Conservation (phyloP, 495 filamentous ascomycete genomes). For the Penicillium taxi region DNA sequence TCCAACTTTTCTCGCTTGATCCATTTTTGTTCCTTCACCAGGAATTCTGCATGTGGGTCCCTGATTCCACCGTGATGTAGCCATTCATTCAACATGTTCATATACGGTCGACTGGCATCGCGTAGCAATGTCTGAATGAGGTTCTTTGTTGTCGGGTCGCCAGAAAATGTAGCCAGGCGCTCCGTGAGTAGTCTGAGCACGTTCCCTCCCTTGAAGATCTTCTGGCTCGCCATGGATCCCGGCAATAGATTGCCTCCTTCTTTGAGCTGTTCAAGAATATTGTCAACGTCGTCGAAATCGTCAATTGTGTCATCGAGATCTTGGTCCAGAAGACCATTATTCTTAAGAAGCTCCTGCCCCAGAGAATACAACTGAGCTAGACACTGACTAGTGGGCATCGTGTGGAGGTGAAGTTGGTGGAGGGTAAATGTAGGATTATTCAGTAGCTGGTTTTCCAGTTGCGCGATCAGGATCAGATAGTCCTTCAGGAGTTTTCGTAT, state of each 20-base stretch:
- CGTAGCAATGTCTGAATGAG: conserved; percentile 72
- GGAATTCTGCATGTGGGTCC: conserved; percentile 88
- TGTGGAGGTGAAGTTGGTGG: conserved; percentile 86
- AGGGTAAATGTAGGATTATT: conserved; percentile 82
- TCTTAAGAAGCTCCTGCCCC: conserved; percentile 76
- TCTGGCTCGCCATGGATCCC: conserved; percentile 75
- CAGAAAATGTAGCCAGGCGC: conserved; percentile 77
- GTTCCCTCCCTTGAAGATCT: conserved; percentile 88
- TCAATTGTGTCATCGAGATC: conserved; percentile 78
- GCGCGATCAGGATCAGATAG: conserved; percentile 84
- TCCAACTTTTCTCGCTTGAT: conserved; percentile 86
- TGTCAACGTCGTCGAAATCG: conserved; percentile 75
- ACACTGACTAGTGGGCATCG: conserved; percentile 80
- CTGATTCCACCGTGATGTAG: conserved; percentile 90
- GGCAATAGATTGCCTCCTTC: conserved; percentile 71
- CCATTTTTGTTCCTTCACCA: conserved; percentile 92
- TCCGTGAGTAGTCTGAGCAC: conserved; percentile 79
- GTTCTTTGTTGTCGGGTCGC: conserved; percentile 77
- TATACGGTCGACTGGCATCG: conserved; percentile 89
- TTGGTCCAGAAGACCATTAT: conserved; percentile 73
- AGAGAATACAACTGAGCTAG: conserved; percentile 79
- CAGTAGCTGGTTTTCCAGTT: conserved; percentile 84
- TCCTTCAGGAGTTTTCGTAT: conserved; percentile 88
- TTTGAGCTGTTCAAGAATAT: conserved; percentile 72
- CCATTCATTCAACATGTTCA: conserved; percentile 99